Evolutionary conservation across 306 rosid species (phyloP).

Genomic region (Citrullus mucosospermus): DNA sequence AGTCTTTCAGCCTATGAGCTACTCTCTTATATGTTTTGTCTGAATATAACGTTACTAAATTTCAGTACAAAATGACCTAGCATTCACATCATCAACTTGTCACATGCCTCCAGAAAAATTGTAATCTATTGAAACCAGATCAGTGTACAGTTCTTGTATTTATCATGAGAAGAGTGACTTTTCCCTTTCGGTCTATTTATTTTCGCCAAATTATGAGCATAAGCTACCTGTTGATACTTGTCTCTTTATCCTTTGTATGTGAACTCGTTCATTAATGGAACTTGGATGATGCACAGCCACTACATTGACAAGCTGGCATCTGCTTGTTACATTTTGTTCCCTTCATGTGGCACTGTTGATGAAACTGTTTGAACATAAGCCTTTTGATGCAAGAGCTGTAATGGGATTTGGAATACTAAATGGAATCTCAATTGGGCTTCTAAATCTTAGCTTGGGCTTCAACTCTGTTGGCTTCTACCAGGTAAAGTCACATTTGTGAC

Average conservation of each 20-base stretch:
- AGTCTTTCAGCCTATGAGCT: background rate
- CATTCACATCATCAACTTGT: background rate
- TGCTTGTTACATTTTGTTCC: conserved; percentile 93
- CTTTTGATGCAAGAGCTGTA: conserved; percentile 69
- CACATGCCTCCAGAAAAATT: background rate
- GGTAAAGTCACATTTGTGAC: conserved; percentile 19
- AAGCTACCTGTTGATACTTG: background rate
- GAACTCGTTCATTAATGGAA: background rate
- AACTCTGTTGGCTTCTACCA: conserved; percentile 98
- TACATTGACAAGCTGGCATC: conserved; percentile 99
- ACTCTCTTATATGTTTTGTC: background rate
- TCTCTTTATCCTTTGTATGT: background rate
- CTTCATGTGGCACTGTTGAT: conserved; percentile 74
- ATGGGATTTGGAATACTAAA: conserved; percentile 91
- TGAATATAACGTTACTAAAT: background rate
- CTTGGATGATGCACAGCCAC: conserved; percentile 44
- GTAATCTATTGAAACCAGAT: background rate
- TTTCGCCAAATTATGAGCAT: background rate
- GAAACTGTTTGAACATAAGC: conserved; percentile 89
- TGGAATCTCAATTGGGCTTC: conserved; percentile 95
- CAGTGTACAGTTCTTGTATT: background rate
- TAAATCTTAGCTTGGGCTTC: conserved; percentile 93
- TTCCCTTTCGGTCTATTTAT: background rate
- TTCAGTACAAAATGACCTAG: background rate
- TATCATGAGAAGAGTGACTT: background rate